Evolutionary conservation across 768 basidiomycete genomes (phyloP).

Genomic region (Gloeopeniophorella convolvens): DNA sequence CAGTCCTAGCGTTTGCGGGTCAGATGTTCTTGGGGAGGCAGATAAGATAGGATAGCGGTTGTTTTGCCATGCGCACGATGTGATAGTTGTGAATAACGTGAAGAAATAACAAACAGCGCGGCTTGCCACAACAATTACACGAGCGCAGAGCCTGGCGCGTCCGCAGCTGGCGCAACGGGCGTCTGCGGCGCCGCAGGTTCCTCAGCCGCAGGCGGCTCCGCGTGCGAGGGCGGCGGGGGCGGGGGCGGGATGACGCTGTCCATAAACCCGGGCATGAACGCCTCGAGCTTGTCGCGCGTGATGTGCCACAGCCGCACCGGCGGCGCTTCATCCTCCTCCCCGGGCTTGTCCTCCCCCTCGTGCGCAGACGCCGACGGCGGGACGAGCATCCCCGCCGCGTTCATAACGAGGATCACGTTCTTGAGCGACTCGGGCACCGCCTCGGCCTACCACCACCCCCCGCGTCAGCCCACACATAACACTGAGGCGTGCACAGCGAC

Average conservation of each 20-base stretch:
- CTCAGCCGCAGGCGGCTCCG: background rate
- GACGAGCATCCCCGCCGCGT: constrained; percentile 77
- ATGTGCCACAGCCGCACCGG: constrained; percentile 76
- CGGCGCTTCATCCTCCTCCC: constrained; percentile 47
- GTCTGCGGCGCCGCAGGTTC: background rate
- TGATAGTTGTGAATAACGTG: background rate
- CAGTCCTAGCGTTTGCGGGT: background rate
- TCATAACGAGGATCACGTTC: constrained; percentile 95
- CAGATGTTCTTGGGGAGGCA: background rate
- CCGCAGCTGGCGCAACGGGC: background rate
- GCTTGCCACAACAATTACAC: too few species aligned
- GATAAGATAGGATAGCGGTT: background rate
- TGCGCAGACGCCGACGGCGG: constrained; percentile 56
- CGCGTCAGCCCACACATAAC: constrained; percentile 4
- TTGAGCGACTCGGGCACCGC: constrained; percentile 95
- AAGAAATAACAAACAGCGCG: background rate
- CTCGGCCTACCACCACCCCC: constrained; percentile 58
- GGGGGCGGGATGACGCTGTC: constrained; percentile 54
- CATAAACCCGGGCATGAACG: constrained; percentile 89
- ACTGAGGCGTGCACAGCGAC: background rate
- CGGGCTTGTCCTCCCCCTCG: constrained; percentile 28
- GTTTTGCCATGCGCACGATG: too few species aligned
- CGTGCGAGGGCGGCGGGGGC: constrained; percentile 19
- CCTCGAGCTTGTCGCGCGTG: constrained; percentile 81
- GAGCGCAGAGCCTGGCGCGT: too few species aligned